These are phyloP conservation scores for Aspergillus kassunensis DNA, from an alignment of 495 filamentous ascomycete species.

Conservation along the genomic window DNA sequence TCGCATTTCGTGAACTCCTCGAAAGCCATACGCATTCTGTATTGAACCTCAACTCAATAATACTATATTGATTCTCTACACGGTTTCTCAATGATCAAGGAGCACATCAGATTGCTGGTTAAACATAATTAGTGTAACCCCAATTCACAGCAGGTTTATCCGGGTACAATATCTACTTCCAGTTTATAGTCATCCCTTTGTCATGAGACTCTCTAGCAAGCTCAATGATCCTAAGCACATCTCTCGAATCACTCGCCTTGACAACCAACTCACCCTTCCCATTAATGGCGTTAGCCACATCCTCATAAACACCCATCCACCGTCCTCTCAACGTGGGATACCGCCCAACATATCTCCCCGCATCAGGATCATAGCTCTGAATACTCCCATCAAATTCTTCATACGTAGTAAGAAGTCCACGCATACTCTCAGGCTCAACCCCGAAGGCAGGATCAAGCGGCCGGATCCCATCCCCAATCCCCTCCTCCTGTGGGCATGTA, in stretches of 20 bases:
- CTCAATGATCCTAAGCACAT: slow-evolving; percentile 7
- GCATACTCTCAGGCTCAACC: background rate
- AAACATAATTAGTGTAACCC: too few species aligned
- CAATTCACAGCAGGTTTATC: too few species aligned
- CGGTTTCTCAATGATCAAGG: too few species aligned
- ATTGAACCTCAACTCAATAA: too few species aligned
- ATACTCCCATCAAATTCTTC: background rate
- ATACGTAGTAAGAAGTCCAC: background rate
- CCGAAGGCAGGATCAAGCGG: background rate
- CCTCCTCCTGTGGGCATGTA: slow-evolving; percentile 3
- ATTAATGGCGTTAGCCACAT: background rate
- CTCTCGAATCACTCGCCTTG: background rate
- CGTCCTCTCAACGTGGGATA: background rate
- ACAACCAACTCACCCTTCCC: background rate
- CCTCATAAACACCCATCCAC: slow-evolving; percentile 4
- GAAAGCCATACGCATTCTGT: too few species aligned
- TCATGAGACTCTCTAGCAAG: slow-evolving; percentile 1
- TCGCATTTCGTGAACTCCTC: too few species aligned
- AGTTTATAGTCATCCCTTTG: background rate
- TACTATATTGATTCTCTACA: too few species aligned
- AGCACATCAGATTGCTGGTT: too few species aligned
- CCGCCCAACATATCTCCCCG: background rate
- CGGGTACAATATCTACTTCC: background rate
- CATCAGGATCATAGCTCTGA: background rate
- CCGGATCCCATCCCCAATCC: background rate